A percentile compares a stretch with the other conserved stretches of the same genome.
Evolutionary conservation across 2,329 filamentous ascomycete genomes (phyloP).

Genomic region (Fusarium veterinarium): DNA sequence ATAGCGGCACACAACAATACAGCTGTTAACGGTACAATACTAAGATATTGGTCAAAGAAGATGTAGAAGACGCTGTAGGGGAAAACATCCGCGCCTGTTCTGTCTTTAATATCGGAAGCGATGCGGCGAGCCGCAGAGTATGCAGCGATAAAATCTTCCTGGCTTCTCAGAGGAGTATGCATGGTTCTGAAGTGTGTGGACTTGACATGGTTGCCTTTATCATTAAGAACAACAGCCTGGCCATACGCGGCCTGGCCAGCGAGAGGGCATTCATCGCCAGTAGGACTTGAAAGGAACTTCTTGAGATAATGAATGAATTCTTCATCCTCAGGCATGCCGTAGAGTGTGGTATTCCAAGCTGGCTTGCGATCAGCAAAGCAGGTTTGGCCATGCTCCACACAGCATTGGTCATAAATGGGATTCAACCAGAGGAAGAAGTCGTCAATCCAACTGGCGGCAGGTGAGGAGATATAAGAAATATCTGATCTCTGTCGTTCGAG

Average conservation of each 20-base stretch:
- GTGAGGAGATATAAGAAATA: conserved; percentile 87
- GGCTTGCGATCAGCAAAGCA: conserved; percentile 85
- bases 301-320: conserved; percentile 90
- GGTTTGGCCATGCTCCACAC: conserved; percentile 74
- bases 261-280: conserved; percentile 85
- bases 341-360: conserved; percentile 88
- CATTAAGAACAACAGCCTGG: conserved; percentile 82
- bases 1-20: conserved; percentile 85
- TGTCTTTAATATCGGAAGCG: conserved; percentile 76
- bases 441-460: conserved; percentile 95
- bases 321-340: conserved; percentile 91
- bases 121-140: conserved; percentile 92
- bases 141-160: conserved; percentile 91
- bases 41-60: conserved; percentile 97
- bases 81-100: conserved; percentile 86
- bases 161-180: conserved; percentile 87
- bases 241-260: conserved; percentile 90
- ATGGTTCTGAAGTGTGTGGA: conserved; percentile 93
- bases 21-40: conserved; percentile 82
- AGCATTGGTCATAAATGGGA: conserved; percentile 78
- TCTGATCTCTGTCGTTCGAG: conserved; percentile 92
- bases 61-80: conserved; percentile 98
- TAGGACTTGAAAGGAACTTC: conserved; percentile 84
- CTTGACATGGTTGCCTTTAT: conserved; percentile 72
- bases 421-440: conserved; percentile 99